Evolutionary conservation across 2,329 filamentous ascomycete species (phyloP), one percentile per base, ranked within the genome.

Genomic region (Phaeosphaeriaceae sp.): DNA sequence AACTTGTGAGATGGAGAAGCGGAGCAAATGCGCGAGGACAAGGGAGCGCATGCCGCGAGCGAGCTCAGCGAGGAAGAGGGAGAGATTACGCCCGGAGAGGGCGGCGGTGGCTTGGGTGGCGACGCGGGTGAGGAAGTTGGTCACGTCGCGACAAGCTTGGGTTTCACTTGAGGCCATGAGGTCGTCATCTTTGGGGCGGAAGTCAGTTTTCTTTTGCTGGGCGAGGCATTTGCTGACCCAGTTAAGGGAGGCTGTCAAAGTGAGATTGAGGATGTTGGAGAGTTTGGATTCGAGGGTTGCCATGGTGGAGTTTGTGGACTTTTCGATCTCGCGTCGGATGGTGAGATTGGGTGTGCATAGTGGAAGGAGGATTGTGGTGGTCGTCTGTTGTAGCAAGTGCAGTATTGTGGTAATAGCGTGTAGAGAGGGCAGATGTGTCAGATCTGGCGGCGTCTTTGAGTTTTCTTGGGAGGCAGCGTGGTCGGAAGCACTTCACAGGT

Each of bases 1-100:
- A 0, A 94, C 93, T 42, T 93, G 92, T 67, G 93, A 97, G 65
- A 99, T 92, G 60, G 90, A 88, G 80, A 96, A 99, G 71, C 92
- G 93, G 72, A 96, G 95, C 80, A 98, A 92, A 79, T 99, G 95
- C 61, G 95, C 91, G 62, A 99, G 88, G 4, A 99, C 85, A 10
- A 96, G 85, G 50, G 85, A 81, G 65, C 93, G 89, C 36, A 97
- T 84, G 10, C 90, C 89, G 15, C 93, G 81, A 1, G 92, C 93
- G 21, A 98, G 86, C 79, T 98, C 94, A 58, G 89, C 89, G 53
- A 90, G 88, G 74, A 98, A 91, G 49, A 89, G 85, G 54, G 91
- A 89, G 1, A 96, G 85, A 68, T 98, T 98, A 44, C 89, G 86
- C 2, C 92, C 92, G 70, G 93, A 91, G 17, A 99, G 84, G 2